Conservation (phyloP, 495 filamentous ascomycete species). For the Cairneyella variabilis region DNA sequence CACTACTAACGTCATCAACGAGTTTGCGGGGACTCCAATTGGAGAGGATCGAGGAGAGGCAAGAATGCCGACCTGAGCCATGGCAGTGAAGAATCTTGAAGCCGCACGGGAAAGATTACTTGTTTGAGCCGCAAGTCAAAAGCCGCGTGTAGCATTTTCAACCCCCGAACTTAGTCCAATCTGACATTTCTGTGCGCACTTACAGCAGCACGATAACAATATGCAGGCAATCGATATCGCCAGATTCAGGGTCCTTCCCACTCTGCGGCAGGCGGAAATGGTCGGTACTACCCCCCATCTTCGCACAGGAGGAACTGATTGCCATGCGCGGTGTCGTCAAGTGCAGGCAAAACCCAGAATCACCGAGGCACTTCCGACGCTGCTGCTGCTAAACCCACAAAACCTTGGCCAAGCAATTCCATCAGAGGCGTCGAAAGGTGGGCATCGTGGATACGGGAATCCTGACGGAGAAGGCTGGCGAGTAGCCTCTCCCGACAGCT, state of each 20-base stretch:
- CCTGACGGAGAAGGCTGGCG: slow-evolving; percentile 2
- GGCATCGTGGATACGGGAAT: slow-evolving; percentile 1
- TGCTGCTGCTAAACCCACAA: neutral
- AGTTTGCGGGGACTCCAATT: slow-evolving; percentile 13
- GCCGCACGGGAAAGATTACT: neutral
- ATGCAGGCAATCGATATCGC: no score
- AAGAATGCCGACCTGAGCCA: neutral
- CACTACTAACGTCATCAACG: slow-evolving; percentile 7
- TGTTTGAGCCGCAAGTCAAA: slow-evolving; percentile 9
- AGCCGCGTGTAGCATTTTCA: neutral
- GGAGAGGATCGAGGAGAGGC: neutral
- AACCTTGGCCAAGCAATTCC: neutral
- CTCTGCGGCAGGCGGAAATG: no score
- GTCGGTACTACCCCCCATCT: neutral
- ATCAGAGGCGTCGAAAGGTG: neutral
- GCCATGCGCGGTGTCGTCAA: slow-evolving; percentile 3
- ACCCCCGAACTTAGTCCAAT: neutral
- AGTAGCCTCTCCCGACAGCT: slow-evolving; percentile 3
- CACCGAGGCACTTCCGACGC: slow-evolving; percentile 6
- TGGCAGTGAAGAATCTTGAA: neutral
- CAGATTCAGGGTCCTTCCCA: no score
- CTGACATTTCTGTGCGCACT: neutral
- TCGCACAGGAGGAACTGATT: neutral
- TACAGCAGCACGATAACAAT: neutral
- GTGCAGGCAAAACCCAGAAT: neutral